Conservation (phyloP, 176 grass and related monocot species). For the Neostapfia colusana region DNA sequence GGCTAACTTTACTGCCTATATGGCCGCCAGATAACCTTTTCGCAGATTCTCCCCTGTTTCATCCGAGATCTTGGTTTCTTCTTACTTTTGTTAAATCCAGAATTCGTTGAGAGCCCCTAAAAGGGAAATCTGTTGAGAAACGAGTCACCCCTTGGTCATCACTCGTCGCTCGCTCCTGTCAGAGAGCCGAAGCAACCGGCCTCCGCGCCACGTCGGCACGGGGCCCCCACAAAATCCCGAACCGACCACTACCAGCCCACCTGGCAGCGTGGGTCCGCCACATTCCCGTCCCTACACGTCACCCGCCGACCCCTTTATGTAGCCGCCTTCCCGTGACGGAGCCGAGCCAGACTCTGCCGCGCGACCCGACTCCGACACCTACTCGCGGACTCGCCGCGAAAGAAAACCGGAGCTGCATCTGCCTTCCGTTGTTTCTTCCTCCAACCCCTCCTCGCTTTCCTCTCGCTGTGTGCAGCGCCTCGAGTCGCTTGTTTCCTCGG, state of each 20-base stretch:
- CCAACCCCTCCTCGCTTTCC: background rate
- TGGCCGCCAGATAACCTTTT: too few species aligned
- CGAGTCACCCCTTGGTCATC: background rate
- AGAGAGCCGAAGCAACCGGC: background rate
- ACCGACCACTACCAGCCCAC: background rate
- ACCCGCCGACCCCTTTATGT: slow-evolving; percentile 36
- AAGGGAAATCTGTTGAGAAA: background rate
- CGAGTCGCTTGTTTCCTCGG: background rate
- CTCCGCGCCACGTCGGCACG: background rate
- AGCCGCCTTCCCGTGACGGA: slow-evolving; percentile 20
- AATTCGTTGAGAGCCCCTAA: background rate
- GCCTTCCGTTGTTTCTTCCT: background rate
- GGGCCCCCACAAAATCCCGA: slow-evolving; percentile 26
- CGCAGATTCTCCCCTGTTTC: too few species aligned
- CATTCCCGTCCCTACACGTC: slow-evolving; percentile 45
- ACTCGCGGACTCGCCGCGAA: background rate
- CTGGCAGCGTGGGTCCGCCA: background rate
- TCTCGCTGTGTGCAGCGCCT: background rate
- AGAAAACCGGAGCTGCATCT: background rate
- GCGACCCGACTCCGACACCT: background rate
- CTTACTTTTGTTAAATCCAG: too few species aligned
- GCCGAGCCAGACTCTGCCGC: slow-evolving; percentile 13
- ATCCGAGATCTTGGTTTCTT: too few species aligned
- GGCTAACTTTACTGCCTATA: too few species aligned
- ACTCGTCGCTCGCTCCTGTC: background rate